Conservation (phyloP, 306 rosid genomes). For the Erythrophleum fordii region DNA sequence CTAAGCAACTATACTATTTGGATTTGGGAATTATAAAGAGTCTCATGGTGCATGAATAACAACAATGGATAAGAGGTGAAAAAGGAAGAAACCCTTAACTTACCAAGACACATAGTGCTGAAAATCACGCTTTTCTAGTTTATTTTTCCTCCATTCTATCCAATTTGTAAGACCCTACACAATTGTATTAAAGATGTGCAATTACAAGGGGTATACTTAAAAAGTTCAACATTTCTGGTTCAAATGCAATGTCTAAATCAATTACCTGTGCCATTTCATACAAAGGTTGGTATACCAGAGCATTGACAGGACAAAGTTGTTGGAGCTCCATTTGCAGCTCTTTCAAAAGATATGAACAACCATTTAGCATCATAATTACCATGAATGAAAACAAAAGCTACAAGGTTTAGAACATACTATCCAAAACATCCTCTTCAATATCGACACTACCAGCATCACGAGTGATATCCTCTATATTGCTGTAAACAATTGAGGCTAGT, state of each 20-base stretch:
- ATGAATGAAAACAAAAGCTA: conserved; percentile 28
- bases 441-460: conserved; percentile 95
- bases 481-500: conserved; percentile 47
- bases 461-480: conserved; percentile 94
- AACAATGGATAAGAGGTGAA: conserved; percentile 15
- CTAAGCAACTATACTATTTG: conserved; percentile 17
- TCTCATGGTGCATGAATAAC: conserved; percentile 7
- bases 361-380: conserved; percentile 38
- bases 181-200: conserved; percentile 34
- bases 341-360: conserved; percentile 47
- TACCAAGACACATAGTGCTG: conserved; percentile 88
- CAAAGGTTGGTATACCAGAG: conserved; percentile 74
- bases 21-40: conserved; percentile 23
- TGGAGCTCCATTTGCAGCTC: conserved; percentile 82
- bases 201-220: conserved; percentile 23
- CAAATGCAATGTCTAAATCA: conserved; percentile 26
- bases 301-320: conserved; percentile 61
- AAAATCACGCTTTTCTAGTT: conserved; percentile 79
- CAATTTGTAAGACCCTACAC: conserved; percentile 84
- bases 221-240: conserved; percentile 37
- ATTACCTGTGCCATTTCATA: conserved; percentile 89
- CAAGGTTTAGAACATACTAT: conserved; percentile 66
- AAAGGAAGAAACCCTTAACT: conserved; percentile 36
- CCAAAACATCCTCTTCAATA: conserved; percentile 76
- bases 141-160: conserved; percentile 71